Evolutionary conservation across 23 red algal genomes (phyloP), one percentile per base, ranked within the genome.

Genomic region (Gracilariopsis chorda): DNA sequence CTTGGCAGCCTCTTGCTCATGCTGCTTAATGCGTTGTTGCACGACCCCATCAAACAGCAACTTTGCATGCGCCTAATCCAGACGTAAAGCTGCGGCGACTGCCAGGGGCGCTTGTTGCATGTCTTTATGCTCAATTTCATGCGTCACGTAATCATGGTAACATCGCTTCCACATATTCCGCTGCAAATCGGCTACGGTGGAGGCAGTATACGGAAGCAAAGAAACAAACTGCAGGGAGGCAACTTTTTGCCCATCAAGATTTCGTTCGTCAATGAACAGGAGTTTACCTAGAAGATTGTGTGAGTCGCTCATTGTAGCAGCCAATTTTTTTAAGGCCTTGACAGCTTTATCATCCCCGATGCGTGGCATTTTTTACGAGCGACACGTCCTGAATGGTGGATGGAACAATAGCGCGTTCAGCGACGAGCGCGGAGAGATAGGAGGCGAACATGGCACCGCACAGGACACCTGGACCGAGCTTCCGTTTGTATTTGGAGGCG

Each of bases 271-370:
- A 8, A 92, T 61, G 63, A 95, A 95, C 12, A 95, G 65, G 53
- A 95, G 87, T 46, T 95, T 95, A 37, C 93, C 93, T 40, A 95
- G 77, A 34, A 95, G 68, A 42, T 77, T 90, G 12, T 86, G 93
- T 7, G 78, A 48, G 25, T 95, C 77, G 44, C 78, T 60, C 68
- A 85, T 62, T 39, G 56, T 70, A n/a, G 91, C 59, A 3, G 67
- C 91, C 14, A 94, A 69, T 24, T 56, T 43, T 45, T 94, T 94
- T 24, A 94, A 39, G 3, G 74, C 56, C 7, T 46, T 61, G 21
- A 85, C 70, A 41, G 91, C 80, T 17, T 80, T 77, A 39, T 86
- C 48, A 41, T 94, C 79, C 0, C 55, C 52, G 33, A 94, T 29
- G 40, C 73, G 49, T n/a, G 87, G 70, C 3, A 86, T 51, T 59